Evolutionary conservation across 305 asterid species (phyloP).

Genomic region (Euphrasia arctica): DNA sequence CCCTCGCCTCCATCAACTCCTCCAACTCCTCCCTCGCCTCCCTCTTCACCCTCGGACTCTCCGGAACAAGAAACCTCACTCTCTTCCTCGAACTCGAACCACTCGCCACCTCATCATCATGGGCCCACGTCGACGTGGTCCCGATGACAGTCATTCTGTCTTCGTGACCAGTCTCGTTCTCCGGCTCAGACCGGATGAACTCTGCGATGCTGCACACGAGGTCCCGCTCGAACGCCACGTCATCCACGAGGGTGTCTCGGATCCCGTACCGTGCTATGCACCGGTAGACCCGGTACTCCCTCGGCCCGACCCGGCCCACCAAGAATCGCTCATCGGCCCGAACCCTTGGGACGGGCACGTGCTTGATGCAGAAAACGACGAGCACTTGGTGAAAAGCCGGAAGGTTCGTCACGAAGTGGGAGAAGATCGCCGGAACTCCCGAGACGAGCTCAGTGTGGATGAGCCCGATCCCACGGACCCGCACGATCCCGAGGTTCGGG

Average conservation of each 20-base stretch:
- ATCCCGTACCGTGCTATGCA: constrained; percentile 89
- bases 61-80: constrained; percentile 68
- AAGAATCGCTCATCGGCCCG: constrained; percentile 79
- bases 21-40: constrained; percentile 46
- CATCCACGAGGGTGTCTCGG: constrained; percentile 64
- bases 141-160: constrained; percentile 75
- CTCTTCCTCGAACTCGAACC: constrained; percentile 48
- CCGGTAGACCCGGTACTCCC: constrained; percentile 60
- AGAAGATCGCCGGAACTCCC: constrained; percentile 85
- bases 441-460: constrained; percentile 89
- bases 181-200: constrained; percentile 59
- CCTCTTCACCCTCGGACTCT: constrained; percentile 47
- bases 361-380: constrained; percentile 66
- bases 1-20: constrained; percentile 81
- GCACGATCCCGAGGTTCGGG: constrained; percentile 73
- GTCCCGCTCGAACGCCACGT: constrained; percentile 77
- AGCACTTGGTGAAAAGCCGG: constrained; percentile 96
- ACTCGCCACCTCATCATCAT: constrained; percentile 26
- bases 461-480: constrained; percentile 91
- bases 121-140: constrained; percentile 45
- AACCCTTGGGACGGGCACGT: constrained; percentile 87
- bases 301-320: constrained; percentile 85
- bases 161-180: constrained; percentile 34
- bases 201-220: constrained; percentile 76
- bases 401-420: constrained; percentile 82